Conservation (phyloP, 1,139 yeast species). For the Ashbya aceris region DNA sequence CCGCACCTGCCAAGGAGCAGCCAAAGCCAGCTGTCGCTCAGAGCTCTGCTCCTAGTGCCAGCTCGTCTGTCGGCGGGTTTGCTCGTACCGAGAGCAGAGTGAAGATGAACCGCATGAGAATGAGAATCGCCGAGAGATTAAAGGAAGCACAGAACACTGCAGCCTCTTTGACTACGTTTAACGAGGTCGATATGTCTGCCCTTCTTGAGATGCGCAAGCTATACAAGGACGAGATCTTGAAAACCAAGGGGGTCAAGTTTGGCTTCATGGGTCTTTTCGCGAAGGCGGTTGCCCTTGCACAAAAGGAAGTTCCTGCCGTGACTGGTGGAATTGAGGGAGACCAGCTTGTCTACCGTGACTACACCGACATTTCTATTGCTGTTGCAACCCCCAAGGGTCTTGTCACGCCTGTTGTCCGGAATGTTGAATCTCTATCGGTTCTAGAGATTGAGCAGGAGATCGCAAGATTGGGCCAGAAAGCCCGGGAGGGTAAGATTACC, state of each 20-base stretch:
- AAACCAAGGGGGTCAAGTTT: conserved; percentile 86
- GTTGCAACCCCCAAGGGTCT: conserved; percentile 99
- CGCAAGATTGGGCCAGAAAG: conserved; percentile 72
- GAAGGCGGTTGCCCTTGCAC: conserved; percentile 86
- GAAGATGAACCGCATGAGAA: conserved; percentile 99
- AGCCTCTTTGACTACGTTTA: conserved; percentile 95
- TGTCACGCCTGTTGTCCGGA: conserved; percentile 96
- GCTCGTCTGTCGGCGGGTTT: conserved; percentile 46
- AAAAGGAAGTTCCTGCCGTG: conserved; percentile 91
- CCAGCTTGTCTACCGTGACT: conserved; percentile 92
- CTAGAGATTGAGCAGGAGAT: conserved; percentile 89
- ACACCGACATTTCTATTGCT: conserved; percentile 90
- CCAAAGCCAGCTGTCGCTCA: conserved; percentile 26
- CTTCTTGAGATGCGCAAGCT: conserved; percentile 90
- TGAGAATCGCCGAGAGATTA: conserved; percentile 97
- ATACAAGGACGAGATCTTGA: conserved; percentile 93
- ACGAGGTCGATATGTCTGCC: conserved; percentile 94
- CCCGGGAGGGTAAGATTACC: conserved; percentile 94
- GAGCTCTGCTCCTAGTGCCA: conserved; percentile 26
- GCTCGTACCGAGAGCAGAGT: conserved; percentile 85
- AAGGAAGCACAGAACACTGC: conserved; percentile 99
- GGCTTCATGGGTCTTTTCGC: conserved; percentile 99
- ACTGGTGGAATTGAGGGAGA: conserved; percentile 94
- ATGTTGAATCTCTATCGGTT: conserved; percentile 85
- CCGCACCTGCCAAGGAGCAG: conserved; percentile 19